Evolutionary conservation across 805 yeast genomes (phyloP).

Genomic region (Candida parachauliodes): DNA sequence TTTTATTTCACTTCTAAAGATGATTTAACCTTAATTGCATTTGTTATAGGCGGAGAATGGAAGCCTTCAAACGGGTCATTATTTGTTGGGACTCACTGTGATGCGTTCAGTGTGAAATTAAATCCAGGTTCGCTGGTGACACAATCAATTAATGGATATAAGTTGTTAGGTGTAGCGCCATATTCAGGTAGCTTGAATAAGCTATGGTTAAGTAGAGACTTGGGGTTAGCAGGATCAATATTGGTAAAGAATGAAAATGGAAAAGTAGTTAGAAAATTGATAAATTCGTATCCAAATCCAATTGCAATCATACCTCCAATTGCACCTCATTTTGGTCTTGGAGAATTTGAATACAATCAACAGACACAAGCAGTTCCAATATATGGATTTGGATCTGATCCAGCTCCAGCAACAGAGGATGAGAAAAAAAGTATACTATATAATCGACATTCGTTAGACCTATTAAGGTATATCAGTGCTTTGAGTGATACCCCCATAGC

Average conservation of each 20-base stretch:
- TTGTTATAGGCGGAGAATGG: constrained; percentile 37
- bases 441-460: constrained; percentile 27
- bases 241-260: constrained; percentile 22
- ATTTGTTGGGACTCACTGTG: constrained; percentile 54
- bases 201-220: constrained; percentile 40
- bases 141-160: constrained; percentile 28
- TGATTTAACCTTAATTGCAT: constrained; percentile 35
- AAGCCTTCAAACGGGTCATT: constrained; percentile 59
- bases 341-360: constrained; percentile 25
- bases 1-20: constrained; percentile 27
- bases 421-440: constrained; percentile 25
- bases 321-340: constrained; percentile 35
- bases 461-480: constrained; percentile 30
- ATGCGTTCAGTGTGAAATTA: constrained; percentile 34
- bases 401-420: constrained; percentile 21
- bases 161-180: constrained; percentile 37
- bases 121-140: constrained; percentile 24
- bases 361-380: constrained; percentile 41
- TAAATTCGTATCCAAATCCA: constrained; percentile 33
- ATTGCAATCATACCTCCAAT: constrained; percentile 38
- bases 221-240: constrained; percentile 39
- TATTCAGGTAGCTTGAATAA: constrained; percentile 34
- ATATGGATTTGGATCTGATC: constrained; percentile 21
- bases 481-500: constrained; percentile 19
- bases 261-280: constrained; percentile 20